phyloP scores from a whole-genome alignment of 1,284 basidiomycete genomes.

The Cryptococcus maquisensis region DNA sequence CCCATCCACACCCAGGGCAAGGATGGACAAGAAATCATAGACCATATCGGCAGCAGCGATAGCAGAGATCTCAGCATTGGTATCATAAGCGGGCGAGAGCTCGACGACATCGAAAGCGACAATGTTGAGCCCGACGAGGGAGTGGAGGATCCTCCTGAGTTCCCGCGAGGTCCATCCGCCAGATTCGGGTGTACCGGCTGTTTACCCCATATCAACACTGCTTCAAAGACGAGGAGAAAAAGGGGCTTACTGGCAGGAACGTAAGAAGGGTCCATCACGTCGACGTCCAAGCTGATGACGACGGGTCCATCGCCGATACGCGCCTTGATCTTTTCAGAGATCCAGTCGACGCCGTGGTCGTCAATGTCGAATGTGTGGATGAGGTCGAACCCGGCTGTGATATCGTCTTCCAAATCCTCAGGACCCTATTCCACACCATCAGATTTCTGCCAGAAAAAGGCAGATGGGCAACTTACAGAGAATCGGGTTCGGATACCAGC shows the following conservation, averaged over 20 bases:
- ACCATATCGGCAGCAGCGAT: slow-evolving; percentile 47
- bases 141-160: slow-evolving; percentile 46
- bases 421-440: slow-evolving; percentile 14
- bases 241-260: slow-evolving; percentile 39
- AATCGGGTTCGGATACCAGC: slow-evolving; percentile 45
- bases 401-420: slow-evolving; percentile 39
- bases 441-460: not conserved
- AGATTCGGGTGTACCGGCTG: slow-evolving; percentile 46
- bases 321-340: slow-evolving; percentile 43
- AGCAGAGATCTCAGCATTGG: slow-evolving; percentile 44
- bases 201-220: not conserved
- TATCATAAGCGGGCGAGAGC: slow-evolving; percentile 45
- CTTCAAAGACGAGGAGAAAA: not conserved
- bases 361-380: slow-evolving; percentile 49
- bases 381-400: slow-evolving; percentile 48
- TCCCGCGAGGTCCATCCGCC: slow-evolving; percentile 51
- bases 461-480: slow-evolving; percentile 17
- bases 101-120: slow-evolving; percentile 45
- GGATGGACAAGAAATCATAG: slow-evolving; percentile 36
- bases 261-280: slow-evolving; percentile 44
- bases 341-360: slow-evolving; percentile 48
- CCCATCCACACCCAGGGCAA: slow-evolving; percentile 22
- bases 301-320: slow-evolving; percentile 40
- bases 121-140: slow-evolving; percentile 46
- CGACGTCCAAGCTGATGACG: slow-evolving; percentile 42